phyloP scores from a whole-genome alignment of 2,329 filamentous ascomycete species.

The Ascochyta clinopodiicola region DNA sequence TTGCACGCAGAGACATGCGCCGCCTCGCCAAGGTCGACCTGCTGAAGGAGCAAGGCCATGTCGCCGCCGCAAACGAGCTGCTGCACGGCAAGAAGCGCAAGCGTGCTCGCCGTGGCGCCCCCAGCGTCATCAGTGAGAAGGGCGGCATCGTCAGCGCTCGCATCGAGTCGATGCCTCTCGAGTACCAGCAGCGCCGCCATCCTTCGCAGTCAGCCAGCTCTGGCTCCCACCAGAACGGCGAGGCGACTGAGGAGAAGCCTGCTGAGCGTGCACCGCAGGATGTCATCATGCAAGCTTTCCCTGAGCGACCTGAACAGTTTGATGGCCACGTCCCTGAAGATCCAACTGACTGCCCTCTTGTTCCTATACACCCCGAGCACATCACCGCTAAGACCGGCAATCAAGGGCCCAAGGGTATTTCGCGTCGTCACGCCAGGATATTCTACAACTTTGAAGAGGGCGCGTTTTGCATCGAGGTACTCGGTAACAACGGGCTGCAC shows the following conservation, averaged over 20 bases:
- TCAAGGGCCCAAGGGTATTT: conserved; percentile 74
- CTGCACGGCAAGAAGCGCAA: conserved; percentile 54
- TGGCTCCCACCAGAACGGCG: conserved; percentile 51
- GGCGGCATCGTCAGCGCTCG: conserved; percentile 66
- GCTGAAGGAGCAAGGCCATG: conserved; percentile 35
- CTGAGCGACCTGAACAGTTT: conserved; percentile 56
- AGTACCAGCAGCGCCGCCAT: conserved; percentile 45
- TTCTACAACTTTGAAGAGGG: conserved; percentile 69
- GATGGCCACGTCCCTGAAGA: conserved; percentile 64
- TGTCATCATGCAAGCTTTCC: conserved; percentile 46
- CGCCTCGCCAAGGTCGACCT: conserved; percentile 49
- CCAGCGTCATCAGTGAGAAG: conserved; percentile 69
- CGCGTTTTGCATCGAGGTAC: conserved; percentile 69
- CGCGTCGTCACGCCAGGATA: conserved; percentile 75
- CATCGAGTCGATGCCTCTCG: conserved; percentile 40
- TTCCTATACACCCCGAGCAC: conserved; percentile 72
- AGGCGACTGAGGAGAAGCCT: conserved; percentile 33
- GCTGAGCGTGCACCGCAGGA: conserved; percentile 44
- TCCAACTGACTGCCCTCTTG: conserved; percentile 67
- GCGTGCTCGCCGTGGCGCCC: conserved; percentile 61
- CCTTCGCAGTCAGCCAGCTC: conserved; percentile 60
- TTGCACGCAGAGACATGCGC: conserved; percentile 58
- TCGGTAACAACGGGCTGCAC: conserved; percentile 71
- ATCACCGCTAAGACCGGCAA: conserved; percentile 52
- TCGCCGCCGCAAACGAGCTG: conserved; percentile 31